Conservation (phyloP, 805 yeast genomes). For the Schizosaccharomyces octosporus region DNA sequence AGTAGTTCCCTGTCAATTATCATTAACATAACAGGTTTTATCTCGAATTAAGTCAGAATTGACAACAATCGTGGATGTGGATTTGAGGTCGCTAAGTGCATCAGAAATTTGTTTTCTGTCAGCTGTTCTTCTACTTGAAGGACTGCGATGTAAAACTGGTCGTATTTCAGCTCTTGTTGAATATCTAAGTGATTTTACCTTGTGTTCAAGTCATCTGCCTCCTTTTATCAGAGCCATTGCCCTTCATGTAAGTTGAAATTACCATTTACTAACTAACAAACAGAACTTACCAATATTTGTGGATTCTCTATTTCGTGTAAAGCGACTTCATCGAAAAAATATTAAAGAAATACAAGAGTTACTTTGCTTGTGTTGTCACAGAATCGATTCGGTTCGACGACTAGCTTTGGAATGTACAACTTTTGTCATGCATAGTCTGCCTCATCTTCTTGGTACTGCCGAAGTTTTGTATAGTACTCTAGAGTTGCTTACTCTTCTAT, state of each 20-base stretch:
- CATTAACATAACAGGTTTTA: slow-evolving; percentile 32
- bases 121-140: slow-evolving; percentile 56
- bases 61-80: slow-evolving; percentile 17
- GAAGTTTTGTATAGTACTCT: slow-evolving; percentile 50
- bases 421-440: slow-evolving; percentile 35
- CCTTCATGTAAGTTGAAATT: slow-evolving; percentile 7
- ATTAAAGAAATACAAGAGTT: slow-evolving; percentile 46
- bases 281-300: slow-evolving; percentile 15
- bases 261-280: not conserved
- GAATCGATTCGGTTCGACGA: slow-evolving; percentile 47
- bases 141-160: slow-evolving; percentile 54
- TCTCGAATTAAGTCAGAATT: slow-evolving; percentile 22
- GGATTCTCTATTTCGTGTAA: not conserved
- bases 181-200: slow-evolving; percentile 71
- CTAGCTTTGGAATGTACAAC: slow-evolving; percentile 63
- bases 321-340: slow-evolving; percentile 21
- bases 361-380: slow-evolving; percentile 50
- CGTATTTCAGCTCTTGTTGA: slow-evolving; percentile 51
- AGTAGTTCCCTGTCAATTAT: slow-evolving; percentile 16
- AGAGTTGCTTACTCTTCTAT: slow-evolving; percentile 55
- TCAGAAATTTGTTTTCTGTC: slow-evolving; percentile 73
- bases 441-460: slow-evolving; percentile 57
- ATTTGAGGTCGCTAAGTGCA: slow-evolving; percentile 31
- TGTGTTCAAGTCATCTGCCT: slow-evolving; percentile 42
- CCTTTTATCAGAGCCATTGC: slow-evolving; percentile 45